Percentiles rank a stretch among this genome's conserved stretches.
Conservation (phyloP, 129 eudicot genomes). For the Tanacetum coccineum region DNA sequence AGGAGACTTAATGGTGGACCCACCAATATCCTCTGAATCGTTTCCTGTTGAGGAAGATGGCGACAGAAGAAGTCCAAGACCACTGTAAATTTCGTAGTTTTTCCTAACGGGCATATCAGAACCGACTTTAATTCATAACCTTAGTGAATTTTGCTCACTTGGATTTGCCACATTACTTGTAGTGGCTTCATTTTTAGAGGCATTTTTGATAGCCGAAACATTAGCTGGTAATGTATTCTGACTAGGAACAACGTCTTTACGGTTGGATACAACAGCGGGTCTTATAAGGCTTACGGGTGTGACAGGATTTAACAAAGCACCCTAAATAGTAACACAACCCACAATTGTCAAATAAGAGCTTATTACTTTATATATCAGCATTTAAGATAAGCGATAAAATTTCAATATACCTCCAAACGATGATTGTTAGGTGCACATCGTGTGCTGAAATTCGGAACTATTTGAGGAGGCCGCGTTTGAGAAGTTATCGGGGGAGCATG, state of each 20-base stretch:
- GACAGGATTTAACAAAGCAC: constrained; percentile 28
- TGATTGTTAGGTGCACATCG: constrained; percentile 32
- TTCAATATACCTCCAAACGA: constrained; percentile 45
- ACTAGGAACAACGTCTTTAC: not conserved
- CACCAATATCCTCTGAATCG: constrained; percentile 47
- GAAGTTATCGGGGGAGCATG: constrained; percentile 43
- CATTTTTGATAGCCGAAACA: constrained; percentile 29
- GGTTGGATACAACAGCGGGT: constrained; percentile 21
- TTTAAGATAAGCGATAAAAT: not conserved
- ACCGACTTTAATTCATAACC: constrained; percentile 65
- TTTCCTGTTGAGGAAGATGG: constrained; percentile 56
- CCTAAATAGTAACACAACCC: constrained; percentile 48
- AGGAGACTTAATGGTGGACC: constrained; percentile 34
- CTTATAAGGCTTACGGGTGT: constrained; percentile 31
- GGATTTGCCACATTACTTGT: constrained; percentile 34
- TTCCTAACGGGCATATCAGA: constrained; percentile 38
- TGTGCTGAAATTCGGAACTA: constrained; percentile 32
- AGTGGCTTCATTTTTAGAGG: constrained; percentile 27
- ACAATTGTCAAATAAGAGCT: constrained; percentile 31
- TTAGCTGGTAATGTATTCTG: constrained; percentile 22
- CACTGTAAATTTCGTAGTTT: constrained; percentile 51
- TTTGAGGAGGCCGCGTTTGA: constrained; percentile 41
- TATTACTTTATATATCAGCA: constrained; percentile 14
- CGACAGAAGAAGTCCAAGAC: constrained; percentile 64
- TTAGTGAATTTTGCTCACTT: constrained; percentile 43